Conservation (phyloP, 1,284 basidiomycete genomes). For the Ustanciosporium gigantosporum region DNA sequence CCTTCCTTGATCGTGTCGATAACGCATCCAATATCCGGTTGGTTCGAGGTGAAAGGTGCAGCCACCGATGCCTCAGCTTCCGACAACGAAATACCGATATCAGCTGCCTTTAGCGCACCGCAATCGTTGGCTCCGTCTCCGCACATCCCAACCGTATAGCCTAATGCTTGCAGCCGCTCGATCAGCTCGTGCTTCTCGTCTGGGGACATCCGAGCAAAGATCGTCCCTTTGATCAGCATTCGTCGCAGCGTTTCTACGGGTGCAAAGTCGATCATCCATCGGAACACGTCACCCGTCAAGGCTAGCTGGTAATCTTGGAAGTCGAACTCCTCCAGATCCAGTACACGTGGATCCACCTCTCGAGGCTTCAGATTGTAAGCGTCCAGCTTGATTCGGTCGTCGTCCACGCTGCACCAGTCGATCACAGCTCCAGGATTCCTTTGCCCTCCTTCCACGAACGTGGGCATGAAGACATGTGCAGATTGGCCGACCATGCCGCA, state of each 20-base stretch:
- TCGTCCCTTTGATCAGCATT: constrained; percentile 94
- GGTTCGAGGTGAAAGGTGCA: constrained; percentile 92
- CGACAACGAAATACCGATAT: constrained; percentile 93
- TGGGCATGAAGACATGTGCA: constrained; percentile 86
- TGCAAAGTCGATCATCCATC: constrained; percentile 97
- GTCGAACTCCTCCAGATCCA: constrained; percentile 54
- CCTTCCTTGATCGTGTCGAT: constrained; percentile 90
- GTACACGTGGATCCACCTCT: constrained; percentile 49
- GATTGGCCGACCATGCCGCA: constrained; percentile 86
- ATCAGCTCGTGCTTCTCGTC: constrained; percentile 99
- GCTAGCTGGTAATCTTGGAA: constrained; percentile 86
- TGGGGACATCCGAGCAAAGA: constrained; percentile 98
- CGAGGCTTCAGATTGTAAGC: constrained; percentile 72
- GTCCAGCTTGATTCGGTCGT: constrained; percentile 82
- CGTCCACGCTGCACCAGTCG: constrained; percentile 91
- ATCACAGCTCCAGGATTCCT: constrained; percentile 72
- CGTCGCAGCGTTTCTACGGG: constrained; percentile 71
- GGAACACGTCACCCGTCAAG: constrained; percentile 94
- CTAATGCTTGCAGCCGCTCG: constrained; percentile 86
- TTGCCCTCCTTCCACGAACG: constrained; percentile 73
- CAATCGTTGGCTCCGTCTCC: constrained; percentile 99
- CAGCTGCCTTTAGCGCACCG: constrained; percentile 95
- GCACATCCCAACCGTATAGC: constrained; percentile 97
- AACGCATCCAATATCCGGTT: constrained; percentile 93
- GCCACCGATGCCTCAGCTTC: constrained; percentile 99